phyloP scores from a whole-genome alignment of 495 filamentous ascomycete genomes.

The Aspergillus ostianus region DNA sequence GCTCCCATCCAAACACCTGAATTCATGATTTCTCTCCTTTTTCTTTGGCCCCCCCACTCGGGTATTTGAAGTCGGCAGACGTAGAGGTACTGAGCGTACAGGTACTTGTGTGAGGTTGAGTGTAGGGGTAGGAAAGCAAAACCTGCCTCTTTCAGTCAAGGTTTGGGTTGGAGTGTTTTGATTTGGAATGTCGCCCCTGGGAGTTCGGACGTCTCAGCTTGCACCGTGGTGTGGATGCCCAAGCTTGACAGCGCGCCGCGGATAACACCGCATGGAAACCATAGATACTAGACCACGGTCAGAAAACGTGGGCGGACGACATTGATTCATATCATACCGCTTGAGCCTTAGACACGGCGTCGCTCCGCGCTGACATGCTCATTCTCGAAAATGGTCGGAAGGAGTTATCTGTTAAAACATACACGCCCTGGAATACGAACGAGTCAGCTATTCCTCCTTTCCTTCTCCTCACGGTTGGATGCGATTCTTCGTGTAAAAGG shows the following conservation, averaged over 20 bases:
- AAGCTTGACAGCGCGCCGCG: slow-evolving; percentile 83
- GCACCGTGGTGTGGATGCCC: slow-evolving; percentile 87
- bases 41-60: background rate
- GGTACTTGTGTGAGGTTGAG: background rate
- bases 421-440: slow-evolving; percentile 66
- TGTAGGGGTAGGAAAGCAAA: background rate
- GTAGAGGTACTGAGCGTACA: background rate
- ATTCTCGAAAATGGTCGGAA: slow-evolving; percentile 88
- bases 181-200: slow-evolving; percentile 95
- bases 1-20: background rate
- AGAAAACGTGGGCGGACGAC: slow-evolving; percentile 8
- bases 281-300: slow-evolving; percentile 66
- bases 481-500: too few relatives aligned
- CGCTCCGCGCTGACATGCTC: slow-evolving; percentile 71
- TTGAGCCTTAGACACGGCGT: slow-evolving; percentile 71
- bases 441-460: background rate
- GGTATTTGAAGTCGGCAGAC: background rate
- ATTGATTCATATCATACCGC: slow-evolving; percentile 59
- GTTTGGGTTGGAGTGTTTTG: slow-evolving; percentile 69
- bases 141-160: slow-evolving; percentile 23
- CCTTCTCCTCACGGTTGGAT: too few relatives aligned
- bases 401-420: slow-evolving; percentile 90
- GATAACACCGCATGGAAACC: slow-evolving; percentile 91
- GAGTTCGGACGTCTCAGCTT: slow-evolving; percentile 81
- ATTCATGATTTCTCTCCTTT: background rate